Percentiles rank a stretch among this genome's conserved stretches.
These are phyloP conservation scores for Cyclotella sp. DNA, from an alignment of 108 stramenopile genomes.

Conservation along the genomic window DNA sequence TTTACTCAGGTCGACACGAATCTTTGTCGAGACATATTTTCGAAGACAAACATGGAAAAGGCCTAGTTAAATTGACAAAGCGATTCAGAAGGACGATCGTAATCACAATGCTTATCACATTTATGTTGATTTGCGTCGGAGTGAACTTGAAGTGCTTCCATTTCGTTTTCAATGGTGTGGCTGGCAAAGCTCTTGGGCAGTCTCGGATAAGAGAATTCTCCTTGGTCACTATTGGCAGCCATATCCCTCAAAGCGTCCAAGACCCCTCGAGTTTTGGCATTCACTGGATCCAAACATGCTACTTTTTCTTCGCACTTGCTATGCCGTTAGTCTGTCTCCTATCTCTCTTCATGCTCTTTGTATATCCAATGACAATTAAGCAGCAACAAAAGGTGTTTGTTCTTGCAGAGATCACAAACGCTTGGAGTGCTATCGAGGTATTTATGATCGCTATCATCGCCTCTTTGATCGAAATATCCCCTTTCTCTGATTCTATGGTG, in stretches of 20 bases:
- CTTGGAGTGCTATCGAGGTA: slow-evolving; percentile 93
- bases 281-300: slow-evolving; percentile 66
- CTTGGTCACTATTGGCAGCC: slow-evolving; percentile 72
- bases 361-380: slow-evolving; percentile 66
- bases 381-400: slow-evolving; percentile 68
- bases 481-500: slow-evolving; percentile 87
- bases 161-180: slow-evolving; percentile 89
- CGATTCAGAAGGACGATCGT: slow-evolving; percentile 45
- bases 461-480: slow-evolving; percentile 80
- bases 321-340: slow-evolving; percentile 81
- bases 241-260: slow-evolving; percentile 71
- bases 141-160: slow-evolving; percentile 68
- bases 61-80: slow-evolving; percentile 44
- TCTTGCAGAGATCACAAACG: slow-evolving; percentile 84
- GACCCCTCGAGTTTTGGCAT: slow-evolving; percentile 64
- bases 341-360: slow-evolving; percentile 65
- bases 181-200: slow-evolving; percentile 78
- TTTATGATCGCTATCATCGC: slow-evolving; percentile 75
- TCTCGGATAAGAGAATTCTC: slow-evolving; percentile 62
- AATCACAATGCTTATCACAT: slow-evolving; percentile 29
- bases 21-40: slow-evolving; percentile 38
- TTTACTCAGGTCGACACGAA: slow-evolving; percentile 51
- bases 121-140: slow-evolving; percentile 55
- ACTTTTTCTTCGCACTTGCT: slow-evolving; percentile 87
- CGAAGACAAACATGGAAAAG: slow-evolving; percentile 53